Percentiles rank a stretch among this genome's conserved stretches.
Conservation (phyloP, 805 yeast species). For the Candida jianshihensis region DNA sequence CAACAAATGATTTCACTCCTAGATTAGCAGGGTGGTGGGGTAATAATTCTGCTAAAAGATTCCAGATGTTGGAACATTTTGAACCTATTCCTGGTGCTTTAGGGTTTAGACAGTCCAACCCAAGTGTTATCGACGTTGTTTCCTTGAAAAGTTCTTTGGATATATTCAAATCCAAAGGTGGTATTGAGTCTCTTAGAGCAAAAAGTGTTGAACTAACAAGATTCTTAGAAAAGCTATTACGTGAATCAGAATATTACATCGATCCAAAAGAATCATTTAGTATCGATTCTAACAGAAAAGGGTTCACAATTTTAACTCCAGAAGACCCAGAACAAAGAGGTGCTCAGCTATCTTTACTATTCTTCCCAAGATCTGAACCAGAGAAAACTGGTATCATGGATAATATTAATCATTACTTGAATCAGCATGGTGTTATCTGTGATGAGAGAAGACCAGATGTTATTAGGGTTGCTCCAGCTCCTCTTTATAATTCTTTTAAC, state of each 20-base stretch:
- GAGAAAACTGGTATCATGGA: slow-evolving; percentile 50
- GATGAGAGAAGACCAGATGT: slow-evolving; percentile 91
- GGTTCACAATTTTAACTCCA: slow-evolving; percentile 73
- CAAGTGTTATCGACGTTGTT: slow-evolving; percentile 80
- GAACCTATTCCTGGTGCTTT: slow-evolving; percentile 81
- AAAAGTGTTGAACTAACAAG: slow-evolving; percentile 54
- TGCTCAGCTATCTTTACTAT: slow-evolving; percentile 72
- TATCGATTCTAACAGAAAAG: slow-evolving; percentile 5
- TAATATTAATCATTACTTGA: slow-evolving; percentile 41
- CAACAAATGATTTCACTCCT: slow-evolving; percentile 36
- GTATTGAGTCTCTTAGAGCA: slow-evolving; percentile 47
- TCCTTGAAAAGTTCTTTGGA: slow-evolving; percentile 62
- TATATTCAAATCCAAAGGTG: slow-evolving; percentile 53
- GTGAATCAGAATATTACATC: slow-evolving; percentile 39
- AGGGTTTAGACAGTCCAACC: slow-evolving; percentile 86
- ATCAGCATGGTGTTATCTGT: slow-evolving; percentile 57
- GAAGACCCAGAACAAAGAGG: slow-evolving; percentile 53
- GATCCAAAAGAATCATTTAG: slow-evolving; percentile 18
- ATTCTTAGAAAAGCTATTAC: slow-evolving; percentile 44
- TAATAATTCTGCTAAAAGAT: slow-evolving; percentile 60
- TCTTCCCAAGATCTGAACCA: slow-evolving; percentile 41
- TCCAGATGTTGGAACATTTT: slow-evolving; percentile 71
- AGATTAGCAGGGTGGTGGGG: slow-evolving; percentile 99
- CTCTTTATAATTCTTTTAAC: slow-evolving; percentile 70
- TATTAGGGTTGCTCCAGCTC: slow-evolving; percentile 82